Evolutionary conservation across 2,329 filamentous ascomycete genomes (phyloP), one percentile per base, ranked within the genome.

Genomic region (Ceratocystiopsis sp.): DNA sequence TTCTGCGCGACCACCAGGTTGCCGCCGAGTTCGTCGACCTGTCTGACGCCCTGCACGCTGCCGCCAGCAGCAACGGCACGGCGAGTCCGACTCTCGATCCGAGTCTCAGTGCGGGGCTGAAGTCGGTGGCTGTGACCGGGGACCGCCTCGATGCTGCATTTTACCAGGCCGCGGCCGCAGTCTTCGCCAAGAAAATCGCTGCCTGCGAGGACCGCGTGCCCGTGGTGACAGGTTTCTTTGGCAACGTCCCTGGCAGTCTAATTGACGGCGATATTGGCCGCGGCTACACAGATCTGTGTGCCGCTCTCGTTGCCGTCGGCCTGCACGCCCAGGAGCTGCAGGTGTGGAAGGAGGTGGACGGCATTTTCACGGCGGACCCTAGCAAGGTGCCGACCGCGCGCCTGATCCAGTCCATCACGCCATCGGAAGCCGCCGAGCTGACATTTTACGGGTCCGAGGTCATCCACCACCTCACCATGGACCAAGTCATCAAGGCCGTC

Each of bases 391-490:
- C 89, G 3, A 96, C 89, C 1, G 93, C 91, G n/a, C 73, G 81
- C 39, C 69, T 98, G n/a, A 71, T 98, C 38, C 65, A 79, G 12
- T 79, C 80, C 43, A 94, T 98, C 57, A 95, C 89, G 4, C 91
- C 91, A 0, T 81, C 85, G 11, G 91, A 98, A 62, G 91, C 91
- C 2, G 89, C 91, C 13, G 91, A 98, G 61, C 68, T 98, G 64
- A 96, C 91, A 2, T 91, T 89, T 56, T 91, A 89, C 58, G 84
- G 84, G 48, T 87, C 87, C 48, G 91, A 98, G 61, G 91, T 98
- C 57, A 98, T 98, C 53, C 91, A 98, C 59, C 91, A 94, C 51
- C 81, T 95, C 58, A 98, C 91, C 54, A 96, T 98, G 87, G 89
- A 96, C 63, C 91, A 96, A 62, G 78, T 80, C 50, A 86, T 91